These are phyloP conservation scores for Dendrobium catenatum DNA, from an alignment of 106 monocot genomes.

Conservation along the genomic window DNA sequence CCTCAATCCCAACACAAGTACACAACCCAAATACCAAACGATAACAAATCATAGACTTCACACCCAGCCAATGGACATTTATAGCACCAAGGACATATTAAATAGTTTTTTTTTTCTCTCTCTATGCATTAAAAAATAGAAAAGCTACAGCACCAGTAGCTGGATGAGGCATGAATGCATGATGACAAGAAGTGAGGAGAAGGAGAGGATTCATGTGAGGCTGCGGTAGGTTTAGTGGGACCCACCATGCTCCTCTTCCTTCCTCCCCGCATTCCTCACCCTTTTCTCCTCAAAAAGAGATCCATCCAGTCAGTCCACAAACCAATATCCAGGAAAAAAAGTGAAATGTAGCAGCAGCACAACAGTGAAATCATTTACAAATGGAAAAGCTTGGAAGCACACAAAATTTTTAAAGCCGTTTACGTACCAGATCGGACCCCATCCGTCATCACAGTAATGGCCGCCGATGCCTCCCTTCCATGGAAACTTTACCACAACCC, in stretches of 20 bases:
- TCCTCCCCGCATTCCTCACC: neutral
- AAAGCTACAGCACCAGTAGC: neutral
- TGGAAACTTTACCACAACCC: constrained; percentile 63
- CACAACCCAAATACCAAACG: neutral
- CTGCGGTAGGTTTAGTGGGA: neutral
- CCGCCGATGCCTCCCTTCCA: neutral
- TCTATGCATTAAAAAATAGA: neutral
- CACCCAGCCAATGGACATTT: neutral
- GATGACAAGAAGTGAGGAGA: neutral
- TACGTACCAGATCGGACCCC: constrained; percentile 2
- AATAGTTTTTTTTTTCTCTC: neutral
- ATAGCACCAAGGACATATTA: neutral
- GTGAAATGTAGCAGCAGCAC: neutral
- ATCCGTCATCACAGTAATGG: neutral
- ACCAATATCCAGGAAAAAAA: neutral
- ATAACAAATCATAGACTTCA: neutral
- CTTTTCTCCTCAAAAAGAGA: neutral
- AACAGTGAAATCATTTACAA: too few relatives aligned
- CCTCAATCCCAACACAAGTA: neutral
- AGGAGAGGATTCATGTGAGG: neutral
- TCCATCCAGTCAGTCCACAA: neutral
- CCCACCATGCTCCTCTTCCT: neutral
- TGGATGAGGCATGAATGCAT: neutral
- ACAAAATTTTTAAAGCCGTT: neutral
- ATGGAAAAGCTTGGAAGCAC: neutral